Evolutionary conservation across 441 rosid species (phyloP).

Genomic region (Biscutella laevigata): DNA sequence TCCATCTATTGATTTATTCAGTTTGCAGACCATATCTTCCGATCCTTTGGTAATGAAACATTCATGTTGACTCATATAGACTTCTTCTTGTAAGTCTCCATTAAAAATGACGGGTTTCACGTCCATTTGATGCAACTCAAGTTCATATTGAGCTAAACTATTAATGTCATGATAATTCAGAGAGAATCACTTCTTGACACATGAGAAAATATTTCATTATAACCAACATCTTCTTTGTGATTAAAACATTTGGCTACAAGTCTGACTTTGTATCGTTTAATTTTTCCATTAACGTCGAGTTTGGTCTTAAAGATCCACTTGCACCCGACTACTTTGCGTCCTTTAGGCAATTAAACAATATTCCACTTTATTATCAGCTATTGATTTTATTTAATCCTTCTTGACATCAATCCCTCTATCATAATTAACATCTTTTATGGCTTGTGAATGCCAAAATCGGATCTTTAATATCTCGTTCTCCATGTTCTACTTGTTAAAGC

Average conservation of each 20-base stretch:
- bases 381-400: neutral
- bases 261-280: neutral
- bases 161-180: too few relatives aligned
- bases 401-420: neutral
- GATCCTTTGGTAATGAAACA: too few relatives aligned
- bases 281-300: neutral
- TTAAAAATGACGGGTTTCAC: too few relatives aligned
- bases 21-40: too few relatives aligned
- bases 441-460: neutral
- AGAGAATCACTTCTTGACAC: too few relatives aligned
- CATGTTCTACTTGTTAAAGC: neutral
- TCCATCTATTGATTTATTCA: too few relatives aligned
- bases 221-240: neutral
- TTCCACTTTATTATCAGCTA: neutral
- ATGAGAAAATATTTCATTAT: neutral
- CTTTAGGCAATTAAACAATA: neutral
- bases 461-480: neutral
- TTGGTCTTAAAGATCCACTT: conserved; percentile 7
- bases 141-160: too few relatives aligned
- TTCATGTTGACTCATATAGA: too few relatives aligned
- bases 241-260: neutral
- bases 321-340: neutral
- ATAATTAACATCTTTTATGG: neutral
- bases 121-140: too few relatives aligned
- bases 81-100: too few relatives aligned